Conservation (phyloP, 345 rosid species). For the Brassica carinata region DNA sequence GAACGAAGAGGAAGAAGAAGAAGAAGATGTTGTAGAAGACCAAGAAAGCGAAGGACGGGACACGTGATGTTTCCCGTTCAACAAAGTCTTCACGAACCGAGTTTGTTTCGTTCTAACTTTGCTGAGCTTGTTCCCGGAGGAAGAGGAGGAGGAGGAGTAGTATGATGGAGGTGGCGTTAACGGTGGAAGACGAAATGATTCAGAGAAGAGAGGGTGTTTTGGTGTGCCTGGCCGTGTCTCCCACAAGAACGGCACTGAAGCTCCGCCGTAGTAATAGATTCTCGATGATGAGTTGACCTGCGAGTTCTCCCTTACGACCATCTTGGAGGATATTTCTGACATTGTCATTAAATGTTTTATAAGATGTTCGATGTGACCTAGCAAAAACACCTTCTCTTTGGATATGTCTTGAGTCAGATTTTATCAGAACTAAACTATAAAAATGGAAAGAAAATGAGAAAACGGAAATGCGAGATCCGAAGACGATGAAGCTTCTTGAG, state of each 20-base stretch:
- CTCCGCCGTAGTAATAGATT: slow-evolving; percentile 65
- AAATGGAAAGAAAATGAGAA: neutral
- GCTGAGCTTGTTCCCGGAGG: slow-evolving; percentile 24
- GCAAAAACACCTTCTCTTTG: slow-evolving; percentile 13
- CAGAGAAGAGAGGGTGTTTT: slow-evolving; percentile 45
- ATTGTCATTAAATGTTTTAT: slow-evolving; percentile 22
- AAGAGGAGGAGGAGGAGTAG: slow-evolving; percentile 33
- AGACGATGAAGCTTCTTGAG: slow-evolving; percentile 37
- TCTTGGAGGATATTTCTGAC: slow-evolving; percentile 48
- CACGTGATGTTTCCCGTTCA: slow-evolving; percentile 26
- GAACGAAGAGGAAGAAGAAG: slow-evolving; percentile 36
- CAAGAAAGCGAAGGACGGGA: slow-evolving; percentile 50
- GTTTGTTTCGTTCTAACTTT: slow-evolving; percentile 28
- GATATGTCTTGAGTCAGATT: slow-evolving; percentile 25
- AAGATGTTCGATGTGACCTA: neutral
- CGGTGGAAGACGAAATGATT: slow-evolving; percentile 50
- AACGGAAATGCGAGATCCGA: slow-evolving; percentile 32
- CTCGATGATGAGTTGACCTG: slow-evolving; percentile 62
- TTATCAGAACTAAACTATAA: slow-evolving; percentile 2
- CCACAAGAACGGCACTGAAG: slow-evolving; percentile 74
- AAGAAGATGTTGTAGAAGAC: slow-evolving; percentile 43
- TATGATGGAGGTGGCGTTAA: slow-evolving; percentile 63
- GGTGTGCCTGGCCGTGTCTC: slow-evolving; percentile 91
- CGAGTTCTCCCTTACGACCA: slow-evolving; percentile 65
- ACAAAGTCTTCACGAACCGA: slow-evolving; percentile 32